Percentiles rank a stretch among this genome's conserved stretches.
Conservation (phyloP, 805 yeast species). For the Ogataea wickerhamii region DNA sequence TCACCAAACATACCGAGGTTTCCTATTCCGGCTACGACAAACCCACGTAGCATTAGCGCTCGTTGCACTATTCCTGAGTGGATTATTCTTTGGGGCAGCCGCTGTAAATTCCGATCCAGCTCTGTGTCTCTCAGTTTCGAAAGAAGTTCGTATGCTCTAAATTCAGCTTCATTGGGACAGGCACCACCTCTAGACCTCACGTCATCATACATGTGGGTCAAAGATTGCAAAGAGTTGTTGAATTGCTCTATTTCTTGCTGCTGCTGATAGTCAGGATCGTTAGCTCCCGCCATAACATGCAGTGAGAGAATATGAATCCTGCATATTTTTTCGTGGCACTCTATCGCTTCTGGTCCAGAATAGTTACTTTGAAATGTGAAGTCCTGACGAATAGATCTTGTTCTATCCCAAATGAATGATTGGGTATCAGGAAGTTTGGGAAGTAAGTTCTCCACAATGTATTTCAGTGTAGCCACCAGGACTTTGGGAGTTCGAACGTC, state of each 20-base stretch:
- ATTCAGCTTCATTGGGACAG: constrained; percentile 87
- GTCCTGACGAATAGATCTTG: constrained; percentile 94
- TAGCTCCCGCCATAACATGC: constrained; percentile 78
- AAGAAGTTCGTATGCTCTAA: constrained; percentile 80
- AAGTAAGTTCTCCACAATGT: constrained; percentile 61
- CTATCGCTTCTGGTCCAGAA: constrained; percentile 89
- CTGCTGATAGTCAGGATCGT: constrained; percentile 69
- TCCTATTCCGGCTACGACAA: constrained; percentile 64
- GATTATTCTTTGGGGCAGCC: constrained; percentile 56
- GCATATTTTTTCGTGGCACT: constrained; percentile 88
- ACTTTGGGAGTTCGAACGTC: constrained; percentile 93
- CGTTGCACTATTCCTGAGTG: constrained; percentile 56
- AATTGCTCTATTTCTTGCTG: constrained; percentile 96
- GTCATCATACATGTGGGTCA: constrained; percentile 83
- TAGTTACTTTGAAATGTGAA: constrained; percentile 94
- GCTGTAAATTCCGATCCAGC: constrained; percentile 69
- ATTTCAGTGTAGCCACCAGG: constrained; percentile 61
- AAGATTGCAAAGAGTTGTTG: constrained; percentile 83
- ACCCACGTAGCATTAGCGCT: constrained; percentile 66
- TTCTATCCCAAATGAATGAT: constrained; percentile 94
- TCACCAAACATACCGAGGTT: constrained; percentile 56
- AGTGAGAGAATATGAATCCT: constrained; percentile 78
- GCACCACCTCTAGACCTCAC: constrained; percentile 63
- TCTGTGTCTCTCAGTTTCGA: constrained; percentile 84
- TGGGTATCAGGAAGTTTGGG: constrained; percentile 78